phyloP scores from a whole-genome alignment of 805 yeast species.

The Spathaspora passalidarum region DNA sequence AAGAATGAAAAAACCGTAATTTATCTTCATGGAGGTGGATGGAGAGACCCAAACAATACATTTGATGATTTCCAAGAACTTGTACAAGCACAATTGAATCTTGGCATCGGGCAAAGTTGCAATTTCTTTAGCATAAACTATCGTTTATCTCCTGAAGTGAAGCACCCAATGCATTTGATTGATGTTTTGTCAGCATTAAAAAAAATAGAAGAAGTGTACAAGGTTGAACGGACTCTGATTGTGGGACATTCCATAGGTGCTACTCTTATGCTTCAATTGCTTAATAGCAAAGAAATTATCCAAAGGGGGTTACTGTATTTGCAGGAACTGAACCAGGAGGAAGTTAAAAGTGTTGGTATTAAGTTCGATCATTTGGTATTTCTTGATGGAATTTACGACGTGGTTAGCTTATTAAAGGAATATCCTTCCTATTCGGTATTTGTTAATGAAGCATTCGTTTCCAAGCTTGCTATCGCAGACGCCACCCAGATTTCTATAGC shows the following conservation, averaged over 20 bases:
- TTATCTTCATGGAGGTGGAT: slow-evolving; percentile 85
- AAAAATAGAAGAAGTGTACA: slow-evolving; percentile 16
- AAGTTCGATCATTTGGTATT: slow-evolving; percentile 17
- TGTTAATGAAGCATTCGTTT: slow-evolving; percentile 55
- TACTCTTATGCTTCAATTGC: slow-evolving; percentile 55
- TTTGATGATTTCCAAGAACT: slow-evolving; percentile 44
- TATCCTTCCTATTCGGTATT: slow-evolving; percentile 59
- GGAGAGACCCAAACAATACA: slow-evolving; percentile 72
- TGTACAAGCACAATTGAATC: slow-evolving; percentile 18
- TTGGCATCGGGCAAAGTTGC: slow-evolving; percentile 1
- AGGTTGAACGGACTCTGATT: slow-evolving; percentile 16
- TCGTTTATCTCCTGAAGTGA: slow-evolving; percentile 58
- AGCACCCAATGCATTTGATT: slow-evolving; percentile 58
- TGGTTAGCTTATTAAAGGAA: slow-evolving; percentile 49
- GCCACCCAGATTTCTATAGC: slow-evolving; percentile 26
- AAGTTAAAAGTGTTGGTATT: not conserved
- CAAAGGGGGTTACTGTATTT: slow-evolving; percentile 11
- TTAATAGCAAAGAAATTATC: slow-evolving; percentile 24
- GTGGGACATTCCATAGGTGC: slow-evolving; percentile 87
- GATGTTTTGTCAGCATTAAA: slow-evolving; percentile 52
- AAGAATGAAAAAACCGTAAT: slow-evolving; percentile 33
- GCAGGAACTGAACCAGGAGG: not conserved
- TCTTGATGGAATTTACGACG: slow-evolving; percentile 71
- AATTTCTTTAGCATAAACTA: slow-evolving; percentile 49
- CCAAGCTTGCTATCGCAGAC: slow-evolving; percentile 14